Evolutionary conservation across 495 filamentous ascomycete species (phyloP), one percentile per base, ranked within the genome.

Genomic region (Amniculicola lignicola): DNA sequence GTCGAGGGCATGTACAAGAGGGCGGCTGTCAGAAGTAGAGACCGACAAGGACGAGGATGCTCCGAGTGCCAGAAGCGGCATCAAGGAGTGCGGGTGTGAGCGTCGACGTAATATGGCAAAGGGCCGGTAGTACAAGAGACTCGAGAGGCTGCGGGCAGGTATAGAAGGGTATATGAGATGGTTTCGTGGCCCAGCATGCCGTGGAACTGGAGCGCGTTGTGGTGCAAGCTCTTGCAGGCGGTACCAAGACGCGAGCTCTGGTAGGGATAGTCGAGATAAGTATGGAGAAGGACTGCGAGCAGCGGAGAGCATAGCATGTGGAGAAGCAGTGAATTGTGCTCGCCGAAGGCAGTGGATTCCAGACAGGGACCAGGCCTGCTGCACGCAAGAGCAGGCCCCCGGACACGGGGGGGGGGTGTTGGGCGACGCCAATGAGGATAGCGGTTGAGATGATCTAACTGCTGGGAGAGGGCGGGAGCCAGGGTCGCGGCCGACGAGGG

Each of bases 201-300:
- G 61, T 46, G 60, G 43, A 40, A 53, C 54, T 53, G 41, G 58
- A 31, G 49, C 37, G 42, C 18, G 18, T 21, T 28, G 29, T 29
- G 23, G 46, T 31, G 36, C 14, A 28, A 58, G 39, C 42, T 47
- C n/a, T 47, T 52, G 53, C 47, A 48, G 45, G 21, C 18, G 38
- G 46, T 39, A 31, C 45, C 25, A 41, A n/a, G 18, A 42, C 58
- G 28, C 43, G 45, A 37, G 25, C 15, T 49, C 7, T 14, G 4
- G 58, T 61, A 61, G 58, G 58, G 58, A 56, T 61, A 50, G 50
- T 42, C 38, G 49, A 46, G 19, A 31, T 16, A 33, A 33, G n/a
- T n/a, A n/a, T 33, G 29, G 29, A 7, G 7, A 7, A 33, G 7
- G 29, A n/a, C 7, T n/a, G 29, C n/a, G n/a, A 7, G 29, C 35